Conservation (phyloP, 805 yeast genomes). For the Teunomyces kruisii region DNA sequence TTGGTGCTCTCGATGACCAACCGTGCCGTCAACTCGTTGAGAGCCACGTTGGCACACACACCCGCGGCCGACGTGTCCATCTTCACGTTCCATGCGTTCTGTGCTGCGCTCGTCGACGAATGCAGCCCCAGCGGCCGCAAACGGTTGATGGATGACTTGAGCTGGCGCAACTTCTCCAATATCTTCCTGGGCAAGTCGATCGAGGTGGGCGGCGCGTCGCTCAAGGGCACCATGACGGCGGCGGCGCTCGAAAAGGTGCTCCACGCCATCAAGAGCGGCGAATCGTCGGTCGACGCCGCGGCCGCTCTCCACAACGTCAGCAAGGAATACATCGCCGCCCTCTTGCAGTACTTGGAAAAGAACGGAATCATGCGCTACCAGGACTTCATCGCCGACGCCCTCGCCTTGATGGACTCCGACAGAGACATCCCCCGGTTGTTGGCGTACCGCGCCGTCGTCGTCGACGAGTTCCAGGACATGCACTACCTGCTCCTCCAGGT, state of each 20-base stretch:
- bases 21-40: conserved; percentile 56
- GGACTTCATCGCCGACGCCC: conserved; percentile 35
- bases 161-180: conserved; percentile 43
- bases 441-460: conserved; percentile 42
- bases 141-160: conserved; percentile 51
- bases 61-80: conserved; percentile 41
- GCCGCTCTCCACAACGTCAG: conserved; percentile 27
- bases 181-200: conserved; percentile 39
- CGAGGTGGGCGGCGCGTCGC: conserved; percentile 19
- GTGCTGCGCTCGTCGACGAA: conserved; percentile 48
- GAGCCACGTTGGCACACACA: conserved; percentile 26
- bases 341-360: conserved; percentile 28
- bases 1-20: conserved; percentile 68
- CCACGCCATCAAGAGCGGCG: conserved; percentile 21
- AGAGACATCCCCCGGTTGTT: conserved; percentile 21
- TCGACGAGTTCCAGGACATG: conserved; percentile 78
- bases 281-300: conserved; percentile 19
- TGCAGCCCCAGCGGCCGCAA: conserved; percentile 22
- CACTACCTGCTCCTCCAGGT: conserved; percentile 50
- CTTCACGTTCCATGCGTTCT: conserved; percentile 64
- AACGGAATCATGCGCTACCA: conserved; percentile 36
- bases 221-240: conserved; percentile 24
- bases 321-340: conserved; percentile 24
- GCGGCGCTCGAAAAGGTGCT: conserved; percentile 24
- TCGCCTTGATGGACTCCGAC: conserved; percentile 22